phyloP scores from a whole-genome alignment of 2,329 filamentous ascomycete genomes.

The Fusarium redolens region DNA sequence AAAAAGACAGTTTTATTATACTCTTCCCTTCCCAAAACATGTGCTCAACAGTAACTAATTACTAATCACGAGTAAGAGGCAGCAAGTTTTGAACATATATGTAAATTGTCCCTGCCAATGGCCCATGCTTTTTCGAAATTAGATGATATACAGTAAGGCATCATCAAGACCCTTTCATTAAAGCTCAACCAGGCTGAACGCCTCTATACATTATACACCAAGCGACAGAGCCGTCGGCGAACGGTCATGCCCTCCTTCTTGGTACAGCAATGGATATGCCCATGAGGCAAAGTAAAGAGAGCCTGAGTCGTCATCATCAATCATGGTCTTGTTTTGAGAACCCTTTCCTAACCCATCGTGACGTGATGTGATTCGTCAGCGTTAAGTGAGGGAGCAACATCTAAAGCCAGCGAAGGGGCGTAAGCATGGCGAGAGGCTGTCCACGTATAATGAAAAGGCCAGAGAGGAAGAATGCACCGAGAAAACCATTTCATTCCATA shows the following conservation, averaged over 20 bases:
- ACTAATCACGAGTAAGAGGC: not conserved
- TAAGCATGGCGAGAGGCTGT: conserved; percentile 35
- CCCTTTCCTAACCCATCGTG: conserved; percentile 22
- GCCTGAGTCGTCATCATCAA: conserved; percentile 31
- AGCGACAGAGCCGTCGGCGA: conserved; percentile 17
- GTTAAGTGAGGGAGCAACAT: conserved; percentile 23
- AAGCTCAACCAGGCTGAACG: conserved; percentile 32
- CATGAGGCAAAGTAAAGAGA: conserved; percentile 12
- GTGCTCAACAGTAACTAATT: not conserved
- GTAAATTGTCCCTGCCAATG: conserved; percentile 42
- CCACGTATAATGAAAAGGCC: conserved; percentile 23
- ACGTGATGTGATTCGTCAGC: conserved; percentile 13
- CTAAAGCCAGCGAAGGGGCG: conserved; percentile 36
- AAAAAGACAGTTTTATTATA: not conserved
- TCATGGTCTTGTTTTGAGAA: conserved; percentile 34
- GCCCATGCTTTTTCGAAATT: conserved; percentile 42
- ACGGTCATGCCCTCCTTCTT: conserved; percentile 13
- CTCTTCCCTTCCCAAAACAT: not conserved
- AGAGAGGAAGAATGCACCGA: conserved; percentile 27
- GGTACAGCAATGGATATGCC: conserved; percentile 26
- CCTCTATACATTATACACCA: conserved; percentile 27
- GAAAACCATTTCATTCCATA: conserved; percentile 9
- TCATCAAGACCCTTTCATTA: conserved; percentile 35
- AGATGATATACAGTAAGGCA: conserved; percentile 47
- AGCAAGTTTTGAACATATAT: conserved; percentile 37